Evolutionary conservation across 345 rosid genomes (phyloP), one percentile per base, ranked within the genome.

Genomic region (Dovyalis caffra): DNA sequence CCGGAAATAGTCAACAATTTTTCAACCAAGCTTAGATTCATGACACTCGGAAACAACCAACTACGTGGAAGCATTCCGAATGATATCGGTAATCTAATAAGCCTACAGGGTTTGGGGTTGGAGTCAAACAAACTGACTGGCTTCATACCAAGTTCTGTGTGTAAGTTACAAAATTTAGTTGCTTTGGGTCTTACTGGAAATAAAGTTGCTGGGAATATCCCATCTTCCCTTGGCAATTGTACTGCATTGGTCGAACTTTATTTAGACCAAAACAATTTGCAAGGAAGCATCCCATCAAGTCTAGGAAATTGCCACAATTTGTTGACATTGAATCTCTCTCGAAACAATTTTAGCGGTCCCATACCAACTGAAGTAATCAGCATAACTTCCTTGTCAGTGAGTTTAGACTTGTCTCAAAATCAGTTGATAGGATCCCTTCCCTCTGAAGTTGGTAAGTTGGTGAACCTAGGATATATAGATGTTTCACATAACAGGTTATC

Each of bases 261-360:
- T 16, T 16, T 62, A 4, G 21, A 28, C 15, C 4, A 1, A 20
- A 76, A 70, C 32, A 25, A 63, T 29, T 34, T 76, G 28, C 58
- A 70, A 32, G 79, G 79, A 62, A 63, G 63, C 12, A 76, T 62
- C 38, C 79, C 74, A 15, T 26, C 74, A 29, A 51, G 47, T 64
- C 37, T 70, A 12, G 69, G 63, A 6, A n/a, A 68, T n/a, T 40
- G 28, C 38, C 33, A 8, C 2, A 12, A 58, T 4, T 60, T 76
- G 57, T 10, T 62, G 2, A 8, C 3, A 2, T 4, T 70, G 70
- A 23, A n/a, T 47, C 51, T 76, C 21, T 38, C 64, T 49, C 12
- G 34, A 1, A 76, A 49, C 12, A 70, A 49, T 11, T 64, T 76
- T 6, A 76, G 38, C 11, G 74, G 70, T 25, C 29, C n/a, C 3